Percentiles rank a stretch among this genome's conserved stretches.
phyloP scores from a whole-genome alignment of 1,284 basidiomycete genomes.

The Erythrobasidium hasegawianum region DNA sequence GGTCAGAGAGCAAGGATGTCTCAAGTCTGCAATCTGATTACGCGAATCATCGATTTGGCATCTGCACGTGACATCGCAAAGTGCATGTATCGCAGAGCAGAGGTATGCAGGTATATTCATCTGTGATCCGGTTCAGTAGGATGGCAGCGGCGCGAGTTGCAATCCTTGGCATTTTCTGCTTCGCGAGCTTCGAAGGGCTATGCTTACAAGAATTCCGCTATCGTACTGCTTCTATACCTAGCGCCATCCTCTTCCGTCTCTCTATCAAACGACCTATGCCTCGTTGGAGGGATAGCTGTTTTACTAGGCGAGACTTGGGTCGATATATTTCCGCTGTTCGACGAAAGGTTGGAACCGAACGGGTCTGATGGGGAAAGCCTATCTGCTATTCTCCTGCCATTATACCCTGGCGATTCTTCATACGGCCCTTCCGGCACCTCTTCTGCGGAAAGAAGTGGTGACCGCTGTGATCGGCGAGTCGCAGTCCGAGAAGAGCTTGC shows the following conservation, averaged over 20 bases:
- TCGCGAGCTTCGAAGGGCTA: background rate
- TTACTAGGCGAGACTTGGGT: constrained; percentile 31
- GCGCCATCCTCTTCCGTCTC: constrained; percentile 3
- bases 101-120: too few species aligned
- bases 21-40: too few species aligned
- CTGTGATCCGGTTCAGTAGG: too few species aligned
- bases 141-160: too few species aligned
- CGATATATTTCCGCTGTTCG: constrained; percentile 12
- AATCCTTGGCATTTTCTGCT: too few species aligned
- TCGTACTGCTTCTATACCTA: constrained; percentile 10
- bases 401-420: background rate
- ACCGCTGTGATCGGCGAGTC: constrained; percentile 3
- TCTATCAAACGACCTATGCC: constrained; percentile 1
- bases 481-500: constrained; percentile 27
- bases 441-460: constrained; percentile 14
- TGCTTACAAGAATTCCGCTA: constrained; percentile 10
- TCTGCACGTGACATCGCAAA: too few species aligned
- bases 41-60: too few species aligned
- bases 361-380: background rate
- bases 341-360: background rate
- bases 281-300: constrained; percentile 13
- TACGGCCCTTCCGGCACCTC: constrained; percentile 1
- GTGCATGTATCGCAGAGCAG: too few species aligned
- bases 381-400: background rate
- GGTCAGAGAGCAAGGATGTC: too few species aligned